These are phyloP conservation scores for Pseudomonodictys pantanalensis DNA, from an alignment of 495 filamentous ascomycete species.

Conservation along the genomic window DNA sequence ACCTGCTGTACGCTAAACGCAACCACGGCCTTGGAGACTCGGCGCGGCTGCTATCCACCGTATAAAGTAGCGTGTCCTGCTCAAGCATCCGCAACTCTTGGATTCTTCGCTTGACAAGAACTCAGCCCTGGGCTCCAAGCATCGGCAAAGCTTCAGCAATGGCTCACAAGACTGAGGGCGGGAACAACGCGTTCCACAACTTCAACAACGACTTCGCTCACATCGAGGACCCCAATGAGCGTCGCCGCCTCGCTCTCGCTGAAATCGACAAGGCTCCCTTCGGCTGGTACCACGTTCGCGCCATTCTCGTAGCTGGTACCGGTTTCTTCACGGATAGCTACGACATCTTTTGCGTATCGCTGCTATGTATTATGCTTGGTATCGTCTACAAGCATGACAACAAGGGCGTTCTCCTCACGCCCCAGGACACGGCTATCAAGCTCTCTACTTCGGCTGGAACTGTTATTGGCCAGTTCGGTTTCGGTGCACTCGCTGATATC, in stretches of 20 bases:
- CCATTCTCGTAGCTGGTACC: slow-evolving; percentile 73
- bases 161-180: slow-evolving; percentile 25
- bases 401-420: slow-evolving; percentile 48
- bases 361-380: slow-evolving; percentile 59
- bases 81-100: neutral
- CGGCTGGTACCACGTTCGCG: slow-evolving; percentile 75
- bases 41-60: too few relatives aligned
- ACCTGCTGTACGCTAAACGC: too few relatives aligned
- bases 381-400: slow-evolving; percentile 67
- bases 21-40: too few relatives aligned
- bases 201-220: slow-evolving; percentile 46
- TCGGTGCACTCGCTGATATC: slow-evolving; percentile 76
- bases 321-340: slow-evolving; percentile 84
- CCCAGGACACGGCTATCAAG: slow-evolving; percentile 77
- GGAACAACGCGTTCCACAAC: slow-evolving; percentile 35
- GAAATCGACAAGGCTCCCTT: slow-evolving; percentile 79
- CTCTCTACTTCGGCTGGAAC: slow-evolving; percentile 83
- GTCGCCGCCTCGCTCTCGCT: slow-evolving; percentile 69
- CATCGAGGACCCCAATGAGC: slow-evolving; percentile 69
- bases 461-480: slow-evolving; percentile 78
- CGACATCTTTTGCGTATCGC: slow-evolving; percentile 79
- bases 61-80: too few relatives aligned
- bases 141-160: slow-evolving; percentile 9
- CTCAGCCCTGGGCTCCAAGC: neutral
- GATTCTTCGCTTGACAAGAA: neutral